These are phyloP conservation scores for Phyllosticta citribraziliensis DNA, from an alignment of 2,329 filamentous ascomycete genomes.

Conservation along the genomic window DNA sequence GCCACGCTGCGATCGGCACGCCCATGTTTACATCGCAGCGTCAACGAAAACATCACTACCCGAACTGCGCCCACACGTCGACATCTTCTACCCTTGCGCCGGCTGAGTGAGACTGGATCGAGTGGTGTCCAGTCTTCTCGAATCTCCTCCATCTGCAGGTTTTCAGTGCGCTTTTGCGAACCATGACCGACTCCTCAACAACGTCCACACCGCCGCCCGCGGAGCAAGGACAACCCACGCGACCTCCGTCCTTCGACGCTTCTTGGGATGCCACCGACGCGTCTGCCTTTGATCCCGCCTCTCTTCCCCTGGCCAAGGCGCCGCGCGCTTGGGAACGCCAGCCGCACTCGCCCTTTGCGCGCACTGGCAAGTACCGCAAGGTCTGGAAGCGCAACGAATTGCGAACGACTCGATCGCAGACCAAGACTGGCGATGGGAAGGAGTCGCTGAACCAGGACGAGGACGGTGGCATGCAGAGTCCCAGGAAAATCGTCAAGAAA, in stretches of 20 bases:
- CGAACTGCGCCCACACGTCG: not conserved
- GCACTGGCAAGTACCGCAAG: constrained; percentile 31
- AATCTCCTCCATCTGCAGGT: not conserved
- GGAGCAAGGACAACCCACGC: constrained; percentile 17
- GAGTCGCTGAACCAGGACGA: constrained; percentile 12
- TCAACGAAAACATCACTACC: not conserved
- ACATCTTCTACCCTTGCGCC: not conserved
- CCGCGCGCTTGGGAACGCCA: constrained; percentile 41
- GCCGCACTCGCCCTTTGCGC: constrained; percentile 30
- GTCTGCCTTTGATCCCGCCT: constrained; percentile 30
- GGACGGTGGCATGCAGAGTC: constrained; percentile 22
- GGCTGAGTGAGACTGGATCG: not conserved
- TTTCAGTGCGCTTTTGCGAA: not conserved
- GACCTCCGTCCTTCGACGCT: constrained; percentile 16
- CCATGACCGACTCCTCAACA: constrained; percentile 16
- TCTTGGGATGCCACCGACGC: constrained; percentile 33
- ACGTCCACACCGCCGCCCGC: constrained; percentile 13
- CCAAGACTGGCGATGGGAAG: constrained; percentile 12
- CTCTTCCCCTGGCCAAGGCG: constrained; percentile 32
- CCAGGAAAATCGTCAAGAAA: constrained; percentile 36
- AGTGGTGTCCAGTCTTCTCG: not conserved
- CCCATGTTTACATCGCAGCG: constrained; percentile 5
- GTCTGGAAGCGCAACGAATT: constrained; percentile 37
- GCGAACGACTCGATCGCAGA: constrained; percentile 17
- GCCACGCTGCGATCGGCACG: not conserved